Conservation (phyloP, 352 stramenopile species). For the Phytophthora pisi region DNA sequence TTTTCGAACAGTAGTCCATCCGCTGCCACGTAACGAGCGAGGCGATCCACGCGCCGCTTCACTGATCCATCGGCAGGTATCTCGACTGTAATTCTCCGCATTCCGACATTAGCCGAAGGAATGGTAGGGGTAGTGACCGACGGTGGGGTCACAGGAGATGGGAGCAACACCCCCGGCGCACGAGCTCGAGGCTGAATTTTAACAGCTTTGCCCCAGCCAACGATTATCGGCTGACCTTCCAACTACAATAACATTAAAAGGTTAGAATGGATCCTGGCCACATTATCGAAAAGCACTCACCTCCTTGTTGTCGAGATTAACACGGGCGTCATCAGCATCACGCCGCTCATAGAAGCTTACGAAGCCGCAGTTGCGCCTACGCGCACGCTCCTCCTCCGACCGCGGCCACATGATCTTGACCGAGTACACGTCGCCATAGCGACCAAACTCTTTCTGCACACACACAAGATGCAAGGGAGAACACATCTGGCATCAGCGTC, state of each 20-base stretch:
- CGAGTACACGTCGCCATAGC: slow-evolving; percentile 93
- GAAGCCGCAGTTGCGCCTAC: slow-evolving; percentile 94
- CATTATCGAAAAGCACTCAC: slow-evolving; percentile 33
- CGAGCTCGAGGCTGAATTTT: slow-evolving; percentile 58
- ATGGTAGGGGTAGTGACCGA: slow-evolving; percentile 7
- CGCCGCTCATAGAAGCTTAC: slow-evolving; percentile 92
- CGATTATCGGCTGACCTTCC: slow-evolving; percentile 75
- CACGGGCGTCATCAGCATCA: slow-evolving; percentile 84
- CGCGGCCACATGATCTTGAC: slow-evolving; percentile 99
- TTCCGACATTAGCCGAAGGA: slow-evolving; percentile 7
- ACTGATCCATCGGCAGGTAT: slow-evolving; percentile 39
- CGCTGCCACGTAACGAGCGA: slow-evolving; percentile 67
- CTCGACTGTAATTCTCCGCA: slow-evolving; percentile 43
- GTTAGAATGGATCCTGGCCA: neutral
- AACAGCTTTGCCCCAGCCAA: slow-evolving; percentile 84
- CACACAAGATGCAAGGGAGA: neutral
- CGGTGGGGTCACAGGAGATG: slow-evolving; percentile 12
- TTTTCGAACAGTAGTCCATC: slow-evolving; percentile 77
- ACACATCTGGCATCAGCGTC: slow-evolving; percentile 11
- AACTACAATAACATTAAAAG: slow-evolving; percentile 41
- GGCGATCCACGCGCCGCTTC: slow-evolving; percentile 46
- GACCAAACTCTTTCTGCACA: slow-evolving; percentile 76
- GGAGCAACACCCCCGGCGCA: slow-evolving; percentile 13
- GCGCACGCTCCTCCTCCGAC: slow-evolving; percentile 91
- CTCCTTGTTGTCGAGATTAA: slow-evolving; percentile 74